A percentile compares a stretch with the other conserved stretches of the same genome.
Evolutionary conservation across 257 asterid species (phyloP).

Genomic region (Plantago elongata): DNA sequence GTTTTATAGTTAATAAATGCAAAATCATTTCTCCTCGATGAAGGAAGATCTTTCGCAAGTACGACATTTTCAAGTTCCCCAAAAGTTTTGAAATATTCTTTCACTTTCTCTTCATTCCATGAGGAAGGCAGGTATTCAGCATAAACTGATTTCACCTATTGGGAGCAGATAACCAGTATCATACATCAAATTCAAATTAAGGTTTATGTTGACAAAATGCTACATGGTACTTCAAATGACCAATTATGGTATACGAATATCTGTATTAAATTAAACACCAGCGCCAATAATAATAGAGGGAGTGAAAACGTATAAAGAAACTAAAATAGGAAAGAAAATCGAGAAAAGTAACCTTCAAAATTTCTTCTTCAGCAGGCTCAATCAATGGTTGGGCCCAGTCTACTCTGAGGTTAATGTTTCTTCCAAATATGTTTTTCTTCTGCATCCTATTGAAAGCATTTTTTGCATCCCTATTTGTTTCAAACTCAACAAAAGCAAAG

Average conservation of each 20-base stretch:
- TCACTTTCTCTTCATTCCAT: conserved; percentile 57
- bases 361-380: conserved; percentile 60
- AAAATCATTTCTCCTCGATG: conserved; percentile 62
- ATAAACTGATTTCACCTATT: conserved; percentile 56
- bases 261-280: not conserved
- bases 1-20: conserved; percentile 55
- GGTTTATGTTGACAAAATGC: no score
- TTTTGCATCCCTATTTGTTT: conserved; percentile 65
- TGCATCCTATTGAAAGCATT: conserved; percentile 57
- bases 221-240: no score
- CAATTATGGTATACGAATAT: no score
- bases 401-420: conserved; percentile 40
- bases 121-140: conserved; percentile 60
- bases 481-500: conserved; percentile 67
- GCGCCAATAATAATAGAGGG: conserved; percentile 1
- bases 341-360: conserved; percentile 48
- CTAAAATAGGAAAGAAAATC: conserved; percentile 16
- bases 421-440: conserved; percentile 41
- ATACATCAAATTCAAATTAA: not conserved
- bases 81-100: conserved; percentile 49
- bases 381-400: conserved; percentile 72
- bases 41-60: conserved; percentile 52
- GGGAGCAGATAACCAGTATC: conserved; percentile 22
- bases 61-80: conserved; percentile 64
- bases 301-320: conserved; percentile 3